Conservation (phyloP, 495 filamentous ascomycete species). For the Neurospora sp. region DNA sequence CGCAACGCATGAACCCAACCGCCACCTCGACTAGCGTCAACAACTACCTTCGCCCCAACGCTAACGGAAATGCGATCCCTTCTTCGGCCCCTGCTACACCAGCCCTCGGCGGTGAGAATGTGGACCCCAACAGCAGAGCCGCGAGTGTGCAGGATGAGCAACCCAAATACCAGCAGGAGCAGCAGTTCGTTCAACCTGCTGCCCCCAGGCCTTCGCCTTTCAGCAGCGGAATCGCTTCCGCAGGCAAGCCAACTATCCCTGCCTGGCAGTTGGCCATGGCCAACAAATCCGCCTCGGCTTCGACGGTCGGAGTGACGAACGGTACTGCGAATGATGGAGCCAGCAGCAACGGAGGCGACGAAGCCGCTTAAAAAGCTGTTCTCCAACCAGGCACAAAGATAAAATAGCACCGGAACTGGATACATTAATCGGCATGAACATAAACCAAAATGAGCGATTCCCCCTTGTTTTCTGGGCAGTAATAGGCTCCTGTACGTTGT, state of each 20-base stretch:
- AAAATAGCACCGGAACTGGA: not conserved
- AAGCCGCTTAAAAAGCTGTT: constrained; percentile 2
- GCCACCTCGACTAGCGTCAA: constrained; percentile 25
- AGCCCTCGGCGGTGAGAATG: constrained; percentile 17
- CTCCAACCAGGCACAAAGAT: not conserved
- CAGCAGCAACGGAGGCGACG: constrained; percentile 13
- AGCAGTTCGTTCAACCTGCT: constrained; percentile 3
- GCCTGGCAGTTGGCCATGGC: constrained; percentile 79
- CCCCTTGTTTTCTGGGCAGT: not conserved
- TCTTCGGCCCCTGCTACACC: constrained; percentile 21
- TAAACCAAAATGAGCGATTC: not conserved
- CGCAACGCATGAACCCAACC: constrained; percentile 59
- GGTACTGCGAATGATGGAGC: constrained; percentile 7
- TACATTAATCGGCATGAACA: not conserved
- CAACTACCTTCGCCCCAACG: constrained; percentile 25
- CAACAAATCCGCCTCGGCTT: constrained; percentile 31
- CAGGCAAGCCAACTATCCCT: constrained; percentile 63
- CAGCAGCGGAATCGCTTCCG: constrained; percentile 21
- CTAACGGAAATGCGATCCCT: constrained; percentile 24
- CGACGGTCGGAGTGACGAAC: constrained; percentile 19
- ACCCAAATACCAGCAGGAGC: constrained; percentile 25
- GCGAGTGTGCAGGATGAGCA: constrained; percentile 28
- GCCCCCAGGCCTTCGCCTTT: constrained; percentile 26
- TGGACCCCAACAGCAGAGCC: constrained; percentile 6
- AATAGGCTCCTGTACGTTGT: not conserved